These are phyloP conservation scores for Sanghuangporus baumii DNA, from an alignment of 1,284 basidiomycete species.

Conservation along the genomic window DNA sequence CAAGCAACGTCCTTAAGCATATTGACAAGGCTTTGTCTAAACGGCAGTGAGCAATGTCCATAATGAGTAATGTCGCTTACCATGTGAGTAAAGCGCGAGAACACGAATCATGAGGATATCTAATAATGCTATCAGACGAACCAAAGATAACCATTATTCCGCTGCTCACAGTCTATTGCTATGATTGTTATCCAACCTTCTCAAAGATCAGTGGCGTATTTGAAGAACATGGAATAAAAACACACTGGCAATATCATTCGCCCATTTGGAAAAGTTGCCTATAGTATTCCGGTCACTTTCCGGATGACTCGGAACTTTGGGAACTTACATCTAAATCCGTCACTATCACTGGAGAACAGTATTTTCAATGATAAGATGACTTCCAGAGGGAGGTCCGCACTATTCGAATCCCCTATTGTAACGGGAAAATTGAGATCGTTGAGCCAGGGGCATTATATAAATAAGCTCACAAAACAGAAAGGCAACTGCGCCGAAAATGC, in stretches of 20 bases:
- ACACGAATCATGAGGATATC: slow-evolving; percentile 12
- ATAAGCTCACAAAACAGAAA: not conserved
- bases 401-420: not conserved
- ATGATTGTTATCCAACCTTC: not conserved
- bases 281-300: not conserved
- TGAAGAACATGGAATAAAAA: not conserved
- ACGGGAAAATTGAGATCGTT: not conserved
- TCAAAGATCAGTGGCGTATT: not conserved
- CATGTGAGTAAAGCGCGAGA: slow-evolving; percentile 3
- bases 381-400: not conserved
- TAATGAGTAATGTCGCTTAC: not conserved
- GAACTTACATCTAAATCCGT: not conserved
- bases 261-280: not conserved
- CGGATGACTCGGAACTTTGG: not conserved
- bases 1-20: not conserved
- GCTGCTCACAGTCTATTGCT: slow-evolving; percentile 4
- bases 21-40: not conserved
- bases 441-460: not conserved
- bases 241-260: not conserved
- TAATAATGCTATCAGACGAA: not conserved
- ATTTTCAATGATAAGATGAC: not conserved
- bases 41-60: not conserved
- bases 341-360: not conserved
- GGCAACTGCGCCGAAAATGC: not conserved
- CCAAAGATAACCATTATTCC: not conserved